phyloP scores from a whole-genome alignment of 1,284 basidiomycete species.

The Trichosporon sp. region DNA sequence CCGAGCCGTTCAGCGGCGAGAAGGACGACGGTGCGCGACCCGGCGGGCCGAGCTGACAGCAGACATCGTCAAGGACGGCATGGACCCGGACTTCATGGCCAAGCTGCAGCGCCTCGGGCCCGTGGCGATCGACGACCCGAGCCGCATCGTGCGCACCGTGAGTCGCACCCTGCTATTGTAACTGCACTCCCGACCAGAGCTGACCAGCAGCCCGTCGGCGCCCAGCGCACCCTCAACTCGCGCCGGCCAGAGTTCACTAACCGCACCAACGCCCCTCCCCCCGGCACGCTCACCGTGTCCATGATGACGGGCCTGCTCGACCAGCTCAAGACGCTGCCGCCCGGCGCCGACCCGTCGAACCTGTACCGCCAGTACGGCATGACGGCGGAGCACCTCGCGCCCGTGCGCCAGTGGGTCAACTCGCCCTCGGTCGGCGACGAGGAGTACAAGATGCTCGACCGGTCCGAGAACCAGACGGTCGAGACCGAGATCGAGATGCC shows the following conservation, averaged over 20 bases:
- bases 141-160: constrained; percentile 57
- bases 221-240: constrained; percentile 42
- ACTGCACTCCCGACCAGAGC: neutral
- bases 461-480: constrained; percentile 49
- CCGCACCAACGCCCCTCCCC: constrained; percentile 40
- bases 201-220: constrained; percentile 30
- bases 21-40: constrained; percentile 43
- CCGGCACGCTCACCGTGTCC: constrained; percentile 59
- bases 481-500: constrained; percentile 51
- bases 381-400: constrained; percentile 57
- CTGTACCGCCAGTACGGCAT: constrained; percentile 57
- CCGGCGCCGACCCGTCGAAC: constrained; percentile 50
- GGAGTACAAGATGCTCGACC: constrained; percentile 54
- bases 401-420: constrained; percentile 61
- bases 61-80: constrained; percentile 66
- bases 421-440: constrained; percentile 63
- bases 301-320: constrained; percentile 62
- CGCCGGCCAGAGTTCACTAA: constrained; percentile 50
- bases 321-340: constrained; percentile 57
- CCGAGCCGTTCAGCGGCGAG: constrained; percentile 37
- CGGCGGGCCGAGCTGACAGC: constrained; percentile 5
- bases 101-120: constrained; percentile 67
- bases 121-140: constrained; percentile 62
- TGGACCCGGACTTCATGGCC: constrained; percentile 69
- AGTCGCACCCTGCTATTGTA: constrained; percentile 37